Evolutionary conservation across 306 rosid species (phyloP), one percentile per base, ranked within the genome.

Genomic region (Citrullus mucosospermus): DNA sequence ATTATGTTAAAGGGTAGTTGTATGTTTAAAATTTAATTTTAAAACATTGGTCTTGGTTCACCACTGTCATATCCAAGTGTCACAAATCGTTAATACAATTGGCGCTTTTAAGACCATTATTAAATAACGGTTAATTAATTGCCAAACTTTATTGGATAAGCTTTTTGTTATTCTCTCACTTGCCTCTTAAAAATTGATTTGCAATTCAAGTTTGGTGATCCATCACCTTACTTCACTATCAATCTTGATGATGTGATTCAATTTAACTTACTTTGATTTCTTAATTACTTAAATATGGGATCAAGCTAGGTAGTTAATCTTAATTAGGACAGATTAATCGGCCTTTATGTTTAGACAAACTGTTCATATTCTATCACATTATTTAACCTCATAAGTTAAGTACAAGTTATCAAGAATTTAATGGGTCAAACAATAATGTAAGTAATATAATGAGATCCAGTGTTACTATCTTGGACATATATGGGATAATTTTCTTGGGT

Each of bases 41-140:
- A 80, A 81, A 83, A 84, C 78, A 81, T 61, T 44, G 82, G 82
- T 81, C 16, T 70, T 83, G 48, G 78, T 32, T 53, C 63, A 32
- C 13, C 16, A 74, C 8, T 30, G 57, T 74, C 62, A 74, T 60
- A 53, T 74, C 80, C 74, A 66, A 41, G 60, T 78, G 76, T 82
- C 48, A 74, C 60, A 63, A 78, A 78, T 74, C 30, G 62, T 74
- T 50, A 28, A 53, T 50, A 74, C 46, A 58, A 58, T 71, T 71
- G 76, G 39, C 73, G 17, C 46, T 67, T 67, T 39, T 67, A 36
- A 8, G 51, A 67, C 30, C 16, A 38, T 36, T 10, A 70, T 70
- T 70, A 70, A 5, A 10, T 44, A 22, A 13, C 57, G 46, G 76
- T 70, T 70, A 12, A 70, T 70, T 70, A 12, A 70, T 70, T 22